Base-by-base conservation (phyloP, 306 rosid species). In the Cucurbita maxima region DNA sequence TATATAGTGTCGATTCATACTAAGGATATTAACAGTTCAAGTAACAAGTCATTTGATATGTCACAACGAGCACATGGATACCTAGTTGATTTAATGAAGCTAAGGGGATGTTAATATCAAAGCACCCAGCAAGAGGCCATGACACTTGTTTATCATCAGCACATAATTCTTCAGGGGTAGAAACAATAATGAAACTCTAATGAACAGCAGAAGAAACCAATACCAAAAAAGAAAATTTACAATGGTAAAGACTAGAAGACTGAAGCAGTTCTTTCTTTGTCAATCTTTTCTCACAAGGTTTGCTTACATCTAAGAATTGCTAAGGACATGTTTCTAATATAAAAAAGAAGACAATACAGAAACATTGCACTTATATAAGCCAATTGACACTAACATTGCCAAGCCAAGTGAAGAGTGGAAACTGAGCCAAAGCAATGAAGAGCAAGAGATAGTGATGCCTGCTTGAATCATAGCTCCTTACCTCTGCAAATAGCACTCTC, bases 371-470 rank as follows among this genome's bases (percentile, higher is more conserved):
- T 69, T 83, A 94, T 68, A 94, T 58, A 71, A 94, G 84, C 99
- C 99, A 94, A 76, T 94, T 91, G 83, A 94, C 85, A 58, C 88
- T 88, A 37, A 91, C 79, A 76, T 91, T 94, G 66, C 97, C 97
- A 62, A 94, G 99, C 99, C 99, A 94, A 6, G 76, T 86, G 82
- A 89, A 94, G 64, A 94, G 82, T 37, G 99, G 99, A 73, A 94
- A 82, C 90, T 94, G 99, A 79, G 85, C 91, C 88, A 91, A 79
- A 69, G 89, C 99, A 62, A 91, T 86, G 53, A 94, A 86, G 82
- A 91, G 87, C 92, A 94, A 86, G 54, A 94, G 96, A 82, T 91
- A 91, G 83, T 94, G 99, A 44, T 91, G 96, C 84, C 69, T 86
- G 86, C 90, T 89, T 4, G 99, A 91, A 84, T 94, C 96, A 72